Base-by-base conservation (phyloP, 2,329 filamentous ascomycete genomes). In the Cladosporium sp. region DNA sequence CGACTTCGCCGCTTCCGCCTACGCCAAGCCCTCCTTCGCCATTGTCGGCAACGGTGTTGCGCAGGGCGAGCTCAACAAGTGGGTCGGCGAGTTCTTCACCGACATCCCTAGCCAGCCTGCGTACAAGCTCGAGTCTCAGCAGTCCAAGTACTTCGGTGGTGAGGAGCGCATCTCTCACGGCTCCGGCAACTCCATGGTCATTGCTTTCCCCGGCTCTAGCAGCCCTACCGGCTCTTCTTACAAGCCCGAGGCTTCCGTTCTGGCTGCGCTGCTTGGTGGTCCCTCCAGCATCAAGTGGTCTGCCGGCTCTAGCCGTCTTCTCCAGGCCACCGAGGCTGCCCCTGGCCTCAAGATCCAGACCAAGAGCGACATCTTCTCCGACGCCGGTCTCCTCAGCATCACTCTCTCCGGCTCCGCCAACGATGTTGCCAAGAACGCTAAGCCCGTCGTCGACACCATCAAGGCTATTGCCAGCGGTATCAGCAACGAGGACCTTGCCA, bases 281-380 rank as follows among this genome's bases (percentile, higher is more conserved):
- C 77, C 95, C 73, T 87, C 90, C 51, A 86, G 77, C 72, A 90
- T 97, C 78, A 98, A 97, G 79, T 98, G 92, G 92, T 85, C 89
- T 49, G 76, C 89, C 58, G 93, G 93, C 64, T 97, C 95, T 80
- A 92, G 88, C 55, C 80, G 96, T 57, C 82, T 98, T 56, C 81
- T 87, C 68, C 91, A 95, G 78, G 86, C 85, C 56, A 80, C 84
- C 53, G 78, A 84, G 57, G 78, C 80, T 43, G 77, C 82, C 65
- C 78, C 84, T 35, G 82, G 83, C 60, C 82, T 87, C 58, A 79
- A 77, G 48, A 81, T 89, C 65, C 78, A 81, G 35, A 89, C 92
- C 58, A 81, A 84, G 65, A 92, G 93, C 75, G 76, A 84, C 61
- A 80, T 85, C 60, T 98, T 96, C 82, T 95, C 92, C 13, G 93